These are phyloP conservation scores for Syzygium malaccense DNA, from an alignment of 441 rosid species.

Conservation along the genomic window DNA sequence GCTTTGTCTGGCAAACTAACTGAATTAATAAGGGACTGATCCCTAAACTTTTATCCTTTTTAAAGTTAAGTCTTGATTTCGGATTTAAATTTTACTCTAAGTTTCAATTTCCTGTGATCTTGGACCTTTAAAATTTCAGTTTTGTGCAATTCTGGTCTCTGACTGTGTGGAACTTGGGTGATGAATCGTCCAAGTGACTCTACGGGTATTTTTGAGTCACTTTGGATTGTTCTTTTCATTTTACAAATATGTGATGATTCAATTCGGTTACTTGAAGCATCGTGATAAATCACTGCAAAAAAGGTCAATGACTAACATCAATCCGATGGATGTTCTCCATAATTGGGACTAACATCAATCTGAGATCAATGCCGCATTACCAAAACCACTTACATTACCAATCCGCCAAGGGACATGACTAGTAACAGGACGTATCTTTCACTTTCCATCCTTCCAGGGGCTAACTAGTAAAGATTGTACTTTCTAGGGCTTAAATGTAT, in stretches of 20 bases:
- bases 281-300: not conserved
- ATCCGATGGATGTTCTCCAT: not conserved
- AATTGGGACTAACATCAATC: not conserved
- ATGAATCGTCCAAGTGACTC: not conserved
- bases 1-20: not conserved
- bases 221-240: not conserved
- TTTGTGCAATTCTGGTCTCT: not conserved
- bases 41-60: not conserved
- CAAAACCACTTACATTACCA: not conserved
- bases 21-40: not conserved
- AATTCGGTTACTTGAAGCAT: not conserved
- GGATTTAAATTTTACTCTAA: no score
- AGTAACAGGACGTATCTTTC: not conserved
- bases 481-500: not conserved
- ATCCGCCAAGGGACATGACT: not conserved
- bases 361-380: not conserved
- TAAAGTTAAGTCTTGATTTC: no score
- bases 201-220: not conserved
- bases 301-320: not conserved
- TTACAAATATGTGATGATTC: not conserved
- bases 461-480: not conserved
- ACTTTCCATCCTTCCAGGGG: not conserved
- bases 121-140: not conserved
- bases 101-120: not conserved
- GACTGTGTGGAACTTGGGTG: not conserved